Evolutionary conservation across 306 rosid species (phyloP).

Genomic region (Corylus avellana): DNA sequence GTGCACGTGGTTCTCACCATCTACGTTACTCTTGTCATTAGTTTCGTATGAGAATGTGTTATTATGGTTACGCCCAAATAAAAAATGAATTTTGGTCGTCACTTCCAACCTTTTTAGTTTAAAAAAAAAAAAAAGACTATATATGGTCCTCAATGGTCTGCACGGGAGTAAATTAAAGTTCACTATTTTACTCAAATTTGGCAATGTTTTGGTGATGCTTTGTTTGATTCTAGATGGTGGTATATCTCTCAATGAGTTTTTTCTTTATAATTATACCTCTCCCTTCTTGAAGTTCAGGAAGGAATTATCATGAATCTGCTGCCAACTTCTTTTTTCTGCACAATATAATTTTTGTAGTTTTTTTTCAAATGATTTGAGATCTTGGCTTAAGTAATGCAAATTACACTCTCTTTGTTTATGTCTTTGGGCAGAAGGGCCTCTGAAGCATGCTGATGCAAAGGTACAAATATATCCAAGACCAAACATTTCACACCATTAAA

Average conservation of each 20-base stretch:
- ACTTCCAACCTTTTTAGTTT: too few relatives aligned
- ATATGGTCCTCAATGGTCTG: too few relatives aligned
- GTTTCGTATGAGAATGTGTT: too few relatives aligned
- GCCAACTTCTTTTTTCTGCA: too few relatives aligned
- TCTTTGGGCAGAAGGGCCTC: conserved; percentile 23
- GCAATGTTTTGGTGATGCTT: not conserved
- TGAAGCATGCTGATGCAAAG: conserved; percentile 29
- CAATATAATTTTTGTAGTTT: not conserved
- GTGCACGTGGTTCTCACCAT: too few relatives aligned
- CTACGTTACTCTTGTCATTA: too few relatives aligned
- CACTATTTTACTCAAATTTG: not conserved
- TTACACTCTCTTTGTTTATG: not conserved
- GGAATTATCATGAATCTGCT: not conserved
- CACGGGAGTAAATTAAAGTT: not conserved
- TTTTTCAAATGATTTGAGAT: not conserved
- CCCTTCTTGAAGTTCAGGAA: not conserved
- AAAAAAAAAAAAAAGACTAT: too few relatives aligned
- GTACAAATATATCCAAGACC: not conserved
- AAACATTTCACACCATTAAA: not conserved
- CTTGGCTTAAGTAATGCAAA: not conserved
- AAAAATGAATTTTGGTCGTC: too few relatives aligned
- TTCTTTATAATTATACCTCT: not conserved
- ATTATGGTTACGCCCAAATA: too few relatives aligned
- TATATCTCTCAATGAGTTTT: not conserved
- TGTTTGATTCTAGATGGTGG: too few relatives aligned